Conservation (phyloP, 2,329 filamentous ascomycete species). For the Verticillium tricorpus region DNA sequence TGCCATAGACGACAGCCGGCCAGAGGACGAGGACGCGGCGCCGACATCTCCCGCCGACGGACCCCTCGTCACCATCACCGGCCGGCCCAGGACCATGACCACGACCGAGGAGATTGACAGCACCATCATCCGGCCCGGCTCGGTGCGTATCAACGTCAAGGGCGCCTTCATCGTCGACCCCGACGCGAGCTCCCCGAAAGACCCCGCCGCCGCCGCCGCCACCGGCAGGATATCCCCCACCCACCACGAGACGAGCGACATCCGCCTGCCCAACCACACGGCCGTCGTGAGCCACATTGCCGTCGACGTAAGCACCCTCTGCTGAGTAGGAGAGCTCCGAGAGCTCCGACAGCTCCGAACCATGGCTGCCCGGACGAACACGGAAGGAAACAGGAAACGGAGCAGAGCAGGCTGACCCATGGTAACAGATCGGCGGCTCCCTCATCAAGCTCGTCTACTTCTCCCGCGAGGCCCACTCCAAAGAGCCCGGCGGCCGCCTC, state of each 20-base stretch:
- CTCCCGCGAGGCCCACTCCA: slow-evolving; percentile 76
- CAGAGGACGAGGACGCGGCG: neutral
- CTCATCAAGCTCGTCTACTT: slow-evolving; percentile 97
- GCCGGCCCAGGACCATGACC: neutral
- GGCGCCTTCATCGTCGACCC: slow-evolving; percentile 96
- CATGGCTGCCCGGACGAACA: neutral
- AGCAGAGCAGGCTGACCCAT: slow-evolving; percentile 1
- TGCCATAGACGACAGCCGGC: neutral
- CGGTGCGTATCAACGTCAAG: slow-evolving; percentile 92
- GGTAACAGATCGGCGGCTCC: slow-evolving; percentile 79
- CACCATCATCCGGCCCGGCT: slow-evolving; percentile 58
- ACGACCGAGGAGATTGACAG: slow-evolving; percentile 51
- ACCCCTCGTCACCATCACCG: neutral
- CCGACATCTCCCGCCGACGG: neutral
- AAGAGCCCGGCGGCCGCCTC: slow-evolving; percentile 78
- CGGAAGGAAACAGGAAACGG: neutral
- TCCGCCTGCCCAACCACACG: slow-evolving; percentile 92
- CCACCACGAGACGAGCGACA: slow-evolving; percentile 77
- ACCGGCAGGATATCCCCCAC: slow-evolving; percentile 44
- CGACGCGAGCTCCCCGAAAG: slow-evolving; percentile 52
- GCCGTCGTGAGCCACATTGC: slow-evolving; percentile 95
- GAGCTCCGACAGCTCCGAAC: neutral
- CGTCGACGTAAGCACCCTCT: slow-evolving; percentile 63
- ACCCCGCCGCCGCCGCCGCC: slow-evolving; percentile 17
- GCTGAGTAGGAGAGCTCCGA: neutral